These are phyloP conservation scores for Tephrocybe rancida DNA, from an alignment of 768 basidiomycete species.

Conservation along the genomic window DNA sequence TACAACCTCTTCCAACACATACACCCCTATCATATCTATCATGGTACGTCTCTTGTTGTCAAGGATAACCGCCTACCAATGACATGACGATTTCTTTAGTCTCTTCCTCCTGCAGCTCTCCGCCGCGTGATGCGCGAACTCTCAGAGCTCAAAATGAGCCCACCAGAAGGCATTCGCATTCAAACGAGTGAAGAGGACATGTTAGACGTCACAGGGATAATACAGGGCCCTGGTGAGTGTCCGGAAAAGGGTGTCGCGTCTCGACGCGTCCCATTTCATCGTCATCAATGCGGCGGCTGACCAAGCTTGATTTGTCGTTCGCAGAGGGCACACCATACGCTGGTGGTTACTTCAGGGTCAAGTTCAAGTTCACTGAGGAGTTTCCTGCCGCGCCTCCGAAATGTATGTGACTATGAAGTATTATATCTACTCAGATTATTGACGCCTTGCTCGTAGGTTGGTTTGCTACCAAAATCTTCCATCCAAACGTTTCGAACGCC, in stretches of 20 bases:
- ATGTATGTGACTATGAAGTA: slow-evolving; percentile 53
- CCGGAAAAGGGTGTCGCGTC: slow-evolving; percentile 10
- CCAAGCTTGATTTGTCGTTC: slow-evolving; percentile 18
- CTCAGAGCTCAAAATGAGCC: slow-evolving; percentile 74
- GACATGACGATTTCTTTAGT: slow-evolving; percentile 25
- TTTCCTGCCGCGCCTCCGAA: slow-evolving; percentile 94
- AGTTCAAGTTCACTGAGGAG: slow-evolving; percentile 91
- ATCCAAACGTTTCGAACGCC: slow-evolving; percentile 87
- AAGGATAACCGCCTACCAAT: not conserved
- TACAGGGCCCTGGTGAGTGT: slow-evolving; percentile 84
- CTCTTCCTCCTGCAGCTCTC: slow-evolving; percentile 58
- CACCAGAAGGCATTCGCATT: slow-evolving; percentile 92
- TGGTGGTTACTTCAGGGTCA: slow-evolving; percentile 69
- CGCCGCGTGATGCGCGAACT: slow-evolving; percentile 90
- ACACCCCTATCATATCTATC: not conserved
- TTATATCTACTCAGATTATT: not conserved
- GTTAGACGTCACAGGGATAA: slow-evolving; percentile 83
- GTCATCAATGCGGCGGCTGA: slow-evolving; percentile 24
- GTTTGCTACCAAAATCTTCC: slow-evolving; percentile 94
- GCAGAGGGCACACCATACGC: slow-evolving; percentile 68
- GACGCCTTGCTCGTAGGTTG: slow-evolving; percentile 56
- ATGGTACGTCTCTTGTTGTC: slow-evolving; percentile 16
- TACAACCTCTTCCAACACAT: not conserved
- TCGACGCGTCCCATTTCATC: slow-evolving; percentile 17
- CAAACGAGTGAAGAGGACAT: slow-evolving; percentile 87